A percentile compares a stretch with the other conserved stretches of the same genome.
phyloP scores from a whole-genome alignment of 176 grass and related monocot species.

The Poa pratensis region DNA sequence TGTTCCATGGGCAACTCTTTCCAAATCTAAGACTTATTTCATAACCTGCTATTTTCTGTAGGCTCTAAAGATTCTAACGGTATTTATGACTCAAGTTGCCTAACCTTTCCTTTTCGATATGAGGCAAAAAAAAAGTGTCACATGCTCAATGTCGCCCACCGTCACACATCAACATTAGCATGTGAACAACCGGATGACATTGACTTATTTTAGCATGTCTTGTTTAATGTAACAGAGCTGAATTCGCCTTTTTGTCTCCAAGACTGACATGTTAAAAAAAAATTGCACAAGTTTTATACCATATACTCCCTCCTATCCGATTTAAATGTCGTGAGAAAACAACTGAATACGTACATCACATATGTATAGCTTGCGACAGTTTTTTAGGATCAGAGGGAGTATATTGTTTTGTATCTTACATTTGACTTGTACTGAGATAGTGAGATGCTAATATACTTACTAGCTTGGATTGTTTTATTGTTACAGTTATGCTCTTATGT shows the following conservation, averaged over 20 bases:
- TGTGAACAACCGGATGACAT: not conserved
- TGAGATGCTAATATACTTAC: not conserved
- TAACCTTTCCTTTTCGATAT: not conserved
- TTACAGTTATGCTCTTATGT: conserved; percentile 82
- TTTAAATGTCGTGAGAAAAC: too few relatives aligned
- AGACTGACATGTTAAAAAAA: not conserved
- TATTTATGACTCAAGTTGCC: not conserved
- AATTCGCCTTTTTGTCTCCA: not conserved
- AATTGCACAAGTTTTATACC: not conserved
- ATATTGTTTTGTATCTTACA: not conserved
- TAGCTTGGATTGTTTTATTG: conserved; percentile 42
- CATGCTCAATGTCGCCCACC: conserved; percentile 12
- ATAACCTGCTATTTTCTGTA: not conserved
- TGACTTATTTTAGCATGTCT: not conserved
- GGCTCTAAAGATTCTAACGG: not conserved
- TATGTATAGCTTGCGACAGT: too few relatives aligned
- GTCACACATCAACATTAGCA: conserved; percentile 19
- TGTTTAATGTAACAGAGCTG: not conserved
- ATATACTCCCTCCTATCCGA: too few relatives aligned
- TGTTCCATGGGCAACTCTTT: not conserved
- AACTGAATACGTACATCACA: too few relatives aligned
- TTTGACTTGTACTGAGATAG: conserved; percentile 11
- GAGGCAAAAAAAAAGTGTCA: not conserved
- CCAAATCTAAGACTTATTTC: not conserved
- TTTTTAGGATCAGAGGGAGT: too few relatives aligned